Evolutionary conservation across 257 asterid species (phyloP), one percentile per base, ranked within the genome.

Genomic region (Nicotiana paniculata): DNA sequence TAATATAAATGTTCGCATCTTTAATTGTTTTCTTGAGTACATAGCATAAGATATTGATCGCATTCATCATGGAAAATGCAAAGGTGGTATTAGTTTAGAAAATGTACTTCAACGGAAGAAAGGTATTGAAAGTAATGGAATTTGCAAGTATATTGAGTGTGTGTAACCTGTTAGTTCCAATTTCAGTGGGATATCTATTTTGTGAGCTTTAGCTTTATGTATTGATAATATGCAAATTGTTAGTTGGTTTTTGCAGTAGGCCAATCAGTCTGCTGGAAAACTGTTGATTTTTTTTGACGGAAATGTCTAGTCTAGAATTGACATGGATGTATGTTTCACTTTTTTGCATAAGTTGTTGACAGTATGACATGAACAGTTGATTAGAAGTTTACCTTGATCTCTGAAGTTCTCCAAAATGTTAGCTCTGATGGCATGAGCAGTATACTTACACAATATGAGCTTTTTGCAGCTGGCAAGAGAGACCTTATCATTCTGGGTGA

Each of bases 391-490:
- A 28, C 46, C 80, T 75, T 51, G 46, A 51, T 28, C 63, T 51
- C 46, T 28, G 28, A 51, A 75, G 46, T 75, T 75, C 80, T 51
- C 46, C 63, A 51, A 28, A 8, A 28, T 75, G 43, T 15, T 75
- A 26, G 46, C 26, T 26, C 17, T 26, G 46, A 51, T 51, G 46
- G 17, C 39, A 46, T 24, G 59, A 15, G 46, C 6, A 43, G 80
- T 74, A 64, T 30, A 57, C 24, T 13, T 7, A 59, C 28, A 33
- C 28, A 33, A 37, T 48, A 39, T 84, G 63, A 72, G 24, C 58
- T 69, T 86, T 86, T 81, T 83, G 86, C 98, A 96, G 99, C 90
- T 96, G 87, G 98, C 98, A 70, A 93, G 99, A 89, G 99, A 96
- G 86, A 88, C 93, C 30, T 82, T 96, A 77, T 94, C 99, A 57